Conservation (phyloP, 129 eudicot genomes). For the Logfia minima region DNA sequence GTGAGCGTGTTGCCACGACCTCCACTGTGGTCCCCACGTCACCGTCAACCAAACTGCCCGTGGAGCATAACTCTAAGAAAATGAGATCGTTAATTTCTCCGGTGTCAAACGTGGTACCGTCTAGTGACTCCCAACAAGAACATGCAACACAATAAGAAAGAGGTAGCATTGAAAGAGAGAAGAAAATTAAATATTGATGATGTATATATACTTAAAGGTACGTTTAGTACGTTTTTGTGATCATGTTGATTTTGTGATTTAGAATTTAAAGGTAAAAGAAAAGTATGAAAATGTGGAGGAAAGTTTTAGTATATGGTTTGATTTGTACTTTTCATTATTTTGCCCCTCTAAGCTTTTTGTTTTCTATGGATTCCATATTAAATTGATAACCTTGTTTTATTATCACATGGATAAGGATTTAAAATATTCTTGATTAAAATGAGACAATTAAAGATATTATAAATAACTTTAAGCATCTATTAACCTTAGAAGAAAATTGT, state of each 20-base stretch:
- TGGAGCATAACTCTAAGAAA: slow-evolving; percentile 34
- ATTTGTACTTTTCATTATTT: background rate
- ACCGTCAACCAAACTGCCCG: background rate
- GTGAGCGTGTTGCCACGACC: slow-evolving; percentile 76
- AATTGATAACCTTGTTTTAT: background rate
- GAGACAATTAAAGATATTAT: too few relatives aligned
- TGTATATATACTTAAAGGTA: slow-evolving; percentile 24
- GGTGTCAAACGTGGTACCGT: slow-evolving; percentile 21
- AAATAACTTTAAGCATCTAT: too few relatives aligned
- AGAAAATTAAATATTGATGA: background rate
- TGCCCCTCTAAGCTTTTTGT: too few relatives aligned
- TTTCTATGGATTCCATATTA: background rate
- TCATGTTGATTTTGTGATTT: slow-evolving; percentile 9
- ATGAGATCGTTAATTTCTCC: slow-evolving; percentile 32
- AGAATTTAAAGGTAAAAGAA: background rate
- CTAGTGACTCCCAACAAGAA: slow-evolving; percentile 38
- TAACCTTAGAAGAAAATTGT: too few relatives aligned
- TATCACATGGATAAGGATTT: background rate
- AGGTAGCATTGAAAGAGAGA: background rate
- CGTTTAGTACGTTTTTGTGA: slow-evolving; percentile 19
- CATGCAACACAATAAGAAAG: slow-evolving; percentile 42
- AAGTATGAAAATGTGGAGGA: background rate
- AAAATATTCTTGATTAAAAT: too few relatives aligned
- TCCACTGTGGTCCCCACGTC: slow-evolving; percentile 20
- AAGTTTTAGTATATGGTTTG: background rate